Evolutionary conservation across 129 eudicot species (phyloP), one percentile per base, ranked within the genome.

Genomic region (Solidago caesia): DNA sequence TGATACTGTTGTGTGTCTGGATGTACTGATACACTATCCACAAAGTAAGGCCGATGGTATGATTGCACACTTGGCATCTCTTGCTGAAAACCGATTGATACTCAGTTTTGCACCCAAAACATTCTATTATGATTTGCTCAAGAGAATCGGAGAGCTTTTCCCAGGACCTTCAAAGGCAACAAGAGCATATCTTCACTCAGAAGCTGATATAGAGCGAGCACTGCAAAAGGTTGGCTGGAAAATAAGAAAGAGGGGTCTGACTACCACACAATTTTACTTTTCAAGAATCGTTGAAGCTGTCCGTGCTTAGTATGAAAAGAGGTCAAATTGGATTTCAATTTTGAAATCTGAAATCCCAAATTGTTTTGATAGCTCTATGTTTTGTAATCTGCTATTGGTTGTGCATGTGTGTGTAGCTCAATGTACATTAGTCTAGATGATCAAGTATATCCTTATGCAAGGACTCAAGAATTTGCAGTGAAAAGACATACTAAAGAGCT

Each of bases 111-210:
- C 99, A 15, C 99, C 97, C 10, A 91, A 91, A 72, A 91, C 99
- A 56, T 72, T 91, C 7, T 95, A 95, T 72, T 95, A 95, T 51
- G 85, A 82, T 82, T 52, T 87, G 10, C 77, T 95, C 73, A 91
- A 95, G 88, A 87, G 97, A 82, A 78, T 95, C 6, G 99, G 99
- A 55, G 99, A 95, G 83, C 83, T 95, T 74, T 95, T 95, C 64
- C 99, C 99, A 8, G 97, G 99, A 42, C 99, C 99, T 66, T 95
- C 97, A 68, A 95, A 95, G 85, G 97, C 97, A 69, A 91, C 99
- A 25, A 82, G 99, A 71, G 99, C 99, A 0, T 95, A 95, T 85
- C 94, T 95, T 53, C 99, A 95, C 74, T 84, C 99, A 15, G 99
- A 95, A 81, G 97, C 90, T 57, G 99, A 95, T 84, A 88, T 95